Base-by-base conservation (phyloP, 805 yeast species). In the Wickerhamia fluorescens region DNA sequence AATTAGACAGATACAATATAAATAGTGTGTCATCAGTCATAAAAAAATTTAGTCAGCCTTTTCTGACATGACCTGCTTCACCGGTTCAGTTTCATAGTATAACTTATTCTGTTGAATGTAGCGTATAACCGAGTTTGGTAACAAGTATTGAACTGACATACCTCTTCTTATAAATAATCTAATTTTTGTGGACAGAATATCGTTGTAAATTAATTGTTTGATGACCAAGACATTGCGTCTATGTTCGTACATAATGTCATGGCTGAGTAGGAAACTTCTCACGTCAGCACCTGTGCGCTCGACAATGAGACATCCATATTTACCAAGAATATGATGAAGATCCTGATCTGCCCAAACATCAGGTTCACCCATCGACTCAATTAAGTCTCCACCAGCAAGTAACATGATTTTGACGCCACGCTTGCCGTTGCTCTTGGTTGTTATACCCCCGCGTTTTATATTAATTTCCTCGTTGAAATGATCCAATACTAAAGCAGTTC, bases 351-450 rank as follows among this genome's bases (percentile, higher is more conserved):
- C 95, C 98, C 98, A 92, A 21, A 92, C 98, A 47, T 89, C 92
- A 14, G 98, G 97, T 57, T 92, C 98, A n/a, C 98, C 98, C 97
- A 92, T 92, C 24, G 94, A 79, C 55, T 92, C 98, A 30, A 92
- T 92, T 43, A 92, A 70, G 57, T 92, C 98, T 24, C 98, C 98
- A 29, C 98, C 98, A 0, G 98, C 98, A 23, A 92, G 64, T 31
- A 92, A 68, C 97, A 92, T 89, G 46, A 92, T 80, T 53, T 89
- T 89, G 30, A 83, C 95, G 14, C 95, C 96, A 33, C 86, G 68
- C 35, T 62, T 71, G 31, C 60, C 66, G 7, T 84, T 83, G 24
- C 67, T 61, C 5, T 68, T 63, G 7, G 75, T 74, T 38, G 56
- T 47, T 10, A 92, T 76, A 10, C 98, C 98, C 13, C 94, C 88